Conservation (phyloP, 345 rosid genomes). For the Eutrema yunnanense region DNA sequence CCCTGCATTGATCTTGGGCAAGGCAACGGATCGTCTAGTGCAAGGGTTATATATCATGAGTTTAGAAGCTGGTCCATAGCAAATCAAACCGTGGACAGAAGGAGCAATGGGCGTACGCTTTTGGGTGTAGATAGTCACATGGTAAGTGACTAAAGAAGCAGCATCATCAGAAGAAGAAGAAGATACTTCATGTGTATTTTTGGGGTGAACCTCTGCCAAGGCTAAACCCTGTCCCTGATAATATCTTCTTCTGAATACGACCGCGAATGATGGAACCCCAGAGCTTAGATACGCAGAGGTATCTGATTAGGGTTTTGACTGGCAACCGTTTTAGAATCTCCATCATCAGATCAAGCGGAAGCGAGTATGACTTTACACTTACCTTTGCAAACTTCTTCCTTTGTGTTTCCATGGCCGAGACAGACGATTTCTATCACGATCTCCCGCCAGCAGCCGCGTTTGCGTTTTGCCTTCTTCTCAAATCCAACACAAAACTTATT, state of each 20-base stretch:
- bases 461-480: not conserved
- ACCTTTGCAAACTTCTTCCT: too few species aligned
- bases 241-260: too few species aligned
- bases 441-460: not conserved
- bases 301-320: too few species aligned
- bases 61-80: not conserved
- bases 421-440: too few species aligned
- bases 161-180: not conserved
- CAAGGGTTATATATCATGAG: conserved; percentile 5
- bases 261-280: too few species aligned
- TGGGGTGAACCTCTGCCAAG: not conserved
- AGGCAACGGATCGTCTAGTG: not conserved
- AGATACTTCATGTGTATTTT: not conserved
- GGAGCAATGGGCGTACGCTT: not conserved
- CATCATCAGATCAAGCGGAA: too few species aligned
- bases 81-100: not conserved
- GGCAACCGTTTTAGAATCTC: too few species aligned
- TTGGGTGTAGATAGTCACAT: not conserved
- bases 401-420: too few species aligned
- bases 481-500: not conserved
- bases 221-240: not conserved
- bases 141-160: not conserved
- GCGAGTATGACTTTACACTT: too few species aligned
- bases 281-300: too few species aligned
- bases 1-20: not conserved